These are phyloP conservation scores for Plectosphaerella cucumerina DNA, from an alignment of 2,329 filamentous ascomycete species.

Conservation along the genomic window DNA sequence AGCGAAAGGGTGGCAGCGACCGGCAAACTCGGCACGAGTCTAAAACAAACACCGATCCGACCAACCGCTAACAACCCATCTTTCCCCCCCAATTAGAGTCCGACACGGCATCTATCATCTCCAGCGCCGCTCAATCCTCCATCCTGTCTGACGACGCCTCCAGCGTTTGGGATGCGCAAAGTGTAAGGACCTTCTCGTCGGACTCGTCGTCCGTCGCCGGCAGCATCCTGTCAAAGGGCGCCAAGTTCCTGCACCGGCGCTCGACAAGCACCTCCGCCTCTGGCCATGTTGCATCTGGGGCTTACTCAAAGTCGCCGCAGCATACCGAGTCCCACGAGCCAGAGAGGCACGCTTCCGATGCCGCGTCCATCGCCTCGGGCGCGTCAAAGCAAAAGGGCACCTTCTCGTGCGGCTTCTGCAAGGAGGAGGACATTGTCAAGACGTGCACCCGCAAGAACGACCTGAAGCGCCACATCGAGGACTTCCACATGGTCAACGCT, in stretches of 20 bases:
- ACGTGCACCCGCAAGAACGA: slow-evolving; percentile 44
- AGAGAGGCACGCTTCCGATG: slow-evolving; percentile 11
- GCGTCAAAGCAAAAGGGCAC: slow-evolving; percentile 32
- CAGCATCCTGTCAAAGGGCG: slow-evolving; percentile 32
- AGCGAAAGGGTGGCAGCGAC: no score
- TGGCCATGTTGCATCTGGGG: neutral
- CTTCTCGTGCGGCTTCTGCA: slow-evolving; percentile 36
- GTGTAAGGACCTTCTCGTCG: slow-evolving; percentile 29
- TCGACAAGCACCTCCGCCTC: slow-evolving; percentile 9
- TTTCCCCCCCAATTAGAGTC: slow-evolving; percentile 8
- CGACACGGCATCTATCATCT: slow-evolving; percentile 28
- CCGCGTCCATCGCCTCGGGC: slow-evolving; percentile 14
- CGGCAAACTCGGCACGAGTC: no score
- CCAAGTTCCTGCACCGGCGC: slow-evolving; percentile 27
- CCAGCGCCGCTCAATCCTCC: slow-evolving; percentile 27
- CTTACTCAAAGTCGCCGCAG: neutral
- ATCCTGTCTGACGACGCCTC: slow-evolving; percentile 28
- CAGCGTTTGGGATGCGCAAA: slow-evolving; percentile 30
- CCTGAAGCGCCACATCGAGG: slow-evolving; percentile 43
- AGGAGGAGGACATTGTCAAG: slow-evolving; percentile 34
- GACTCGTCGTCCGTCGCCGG: slow-evolving; percentile 33
- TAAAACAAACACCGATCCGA: no score
- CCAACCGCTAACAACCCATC: neutral
- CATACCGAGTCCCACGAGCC: slow-evolving; percentile 3
- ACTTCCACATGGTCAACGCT: slow-evolving; percentile 42